These are phyloP conservation scores for Cochlearia excelsa DNA, from an alignment of 345 rosid species.

Conservation along the genomic window DNA sequence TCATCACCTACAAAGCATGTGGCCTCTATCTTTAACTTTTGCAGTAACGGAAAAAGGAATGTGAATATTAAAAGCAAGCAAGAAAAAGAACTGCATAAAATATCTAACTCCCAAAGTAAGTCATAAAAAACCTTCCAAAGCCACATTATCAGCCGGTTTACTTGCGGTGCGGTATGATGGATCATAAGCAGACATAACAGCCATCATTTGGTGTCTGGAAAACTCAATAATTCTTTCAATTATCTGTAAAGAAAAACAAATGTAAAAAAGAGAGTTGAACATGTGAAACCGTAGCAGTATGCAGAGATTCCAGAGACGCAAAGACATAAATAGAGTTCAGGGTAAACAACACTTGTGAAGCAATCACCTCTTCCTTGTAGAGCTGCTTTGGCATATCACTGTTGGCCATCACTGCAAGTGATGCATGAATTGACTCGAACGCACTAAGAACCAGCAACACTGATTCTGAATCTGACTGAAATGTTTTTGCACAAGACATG, in stretches of 20 bases:
- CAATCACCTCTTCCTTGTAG: constrained; percentile 86
- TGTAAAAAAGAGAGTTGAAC: constrained; percentile 3
- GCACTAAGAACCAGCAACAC: constrained; percentile 68
- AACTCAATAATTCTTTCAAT: constrained; percentile 97
- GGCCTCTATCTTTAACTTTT: constrained; percentile 20
- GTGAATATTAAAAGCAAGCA: neutral
- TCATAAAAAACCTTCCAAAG: constrained; percentile 63
- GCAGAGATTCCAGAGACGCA: constrained; percentile 6
- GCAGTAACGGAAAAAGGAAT: constrained; percentile 6
- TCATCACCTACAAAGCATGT: constrained; percentile 61
- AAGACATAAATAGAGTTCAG: constrained; percentile 10
- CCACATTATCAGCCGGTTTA: constrained; percentile 69
- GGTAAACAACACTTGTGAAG: constrained; percentile 21
- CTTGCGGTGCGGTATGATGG: constrained; percentile 81
- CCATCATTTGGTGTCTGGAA: constrained; percentile 83
- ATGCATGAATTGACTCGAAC: constrained; percentile 92
- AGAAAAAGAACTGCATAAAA: constrained; percentile 13
- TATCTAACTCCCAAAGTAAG: constrained; percentile 22
- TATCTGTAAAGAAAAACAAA: constrained; percentile 47
- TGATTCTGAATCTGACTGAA: constrained; percentile 81
- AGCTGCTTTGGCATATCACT: constrained; percentile 93
- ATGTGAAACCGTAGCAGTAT: constrained; percentile 10
- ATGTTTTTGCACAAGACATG: constrained; percentile 24
- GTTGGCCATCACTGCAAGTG: constrained; percentile 86
- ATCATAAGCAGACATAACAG: constrained; percentile 88